Base-by-base conservation (phyloP, 2,329 filamentous ascomycete species). In the Sporothrix globosa region DNA sequence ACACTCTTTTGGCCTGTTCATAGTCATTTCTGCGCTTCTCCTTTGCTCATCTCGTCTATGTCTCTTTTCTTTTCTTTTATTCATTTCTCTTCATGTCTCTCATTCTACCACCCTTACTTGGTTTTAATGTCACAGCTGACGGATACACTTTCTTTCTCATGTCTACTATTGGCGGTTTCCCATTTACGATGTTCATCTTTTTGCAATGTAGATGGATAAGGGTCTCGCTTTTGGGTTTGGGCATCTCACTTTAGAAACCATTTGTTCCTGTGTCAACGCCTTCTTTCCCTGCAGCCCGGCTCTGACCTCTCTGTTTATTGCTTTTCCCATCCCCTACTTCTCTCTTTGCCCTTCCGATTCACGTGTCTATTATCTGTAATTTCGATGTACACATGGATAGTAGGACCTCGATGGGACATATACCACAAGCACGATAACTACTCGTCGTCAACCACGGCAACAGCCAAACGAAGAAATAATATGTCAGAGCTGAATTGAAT, bases 111-210 rank as follows among this genome's bases (percentile, higher is more conserved):
- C 27, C 30, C 39, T 17, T 56, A 65, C 27, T 50, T 46, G 48
- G 60, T 61, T 70, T 60, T 61, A 70, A 67, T 70, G 27, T 68
- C 41, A 44, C 41, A 68, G 30, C 24, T 48, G 39, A 68, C 21
- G 52, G 17, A 58, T 30, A 58, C 39, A 34, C 66, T 19, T 30
- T 39, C 4, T 30, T 48, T 30, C 21, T 54, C 34, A 6, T 17
- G 7, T 48, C 53, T 48, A 24, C 34, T 39, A 30, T 21, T 39
- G 19, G n/a, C n/a, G 34, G n/a, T 54, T 53, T 39, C 50, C 50
- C 50, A 50, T 50, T 48, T 34, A 65, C 44, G 58, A 63, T 63
- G 39, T 44, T 50, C 24, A 24, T 50, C 41, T 50, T 27, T 44
- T 24, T 39, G 13, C 10, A 58, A 65, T 65, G 61, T 65, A 65